phyloP scores from a whole-genome alignment of 2,329 filamentous ascomycete species.

The Aspergillus cejpii region DNA sequence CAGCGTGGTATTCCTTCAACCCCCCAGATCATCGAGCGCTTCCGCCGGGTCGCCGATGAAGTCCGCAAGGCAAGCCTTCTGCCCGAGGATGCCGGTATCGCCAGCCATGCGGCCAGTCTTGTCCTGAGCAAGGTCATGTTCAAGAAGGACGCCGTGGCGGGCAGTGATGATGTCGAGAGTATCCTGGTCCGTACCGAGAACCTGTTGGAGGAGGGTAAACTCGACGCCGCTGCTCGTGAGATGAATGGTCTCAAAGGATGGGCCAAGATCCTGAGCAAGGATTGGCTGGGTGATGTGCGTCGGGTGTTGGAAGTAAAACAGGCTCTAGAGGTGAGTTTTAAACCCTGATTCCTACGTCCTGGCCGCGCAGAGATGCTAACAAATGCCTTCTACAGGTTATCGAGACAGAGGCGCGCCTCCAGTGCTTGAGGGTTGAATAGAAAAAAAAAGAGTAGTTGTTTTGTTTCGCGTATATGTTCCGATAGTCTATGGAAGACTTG shows the following conservation, averaged over 20 bases:
- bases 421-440: conserved; percentile 77
- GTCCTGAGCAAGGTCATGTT: conserved; percentile 91
- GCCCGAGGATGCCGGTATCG: conserved; percentile 88
- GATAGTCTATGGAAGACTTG: conserved; percentile 30
- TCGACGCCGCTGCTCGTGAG: conserved; percentile 86
- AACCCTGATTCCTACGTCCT: conserved; percentile 19
- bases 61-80: conserved; percentile 90
- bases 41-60: conserved; percentile 84
- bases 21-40: conserved; percentile 85
- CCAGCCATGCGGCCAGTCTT: conserved; percentile 84
- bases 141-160: conserved; percentile 80
- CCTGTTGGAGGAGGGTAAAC: conserved; percentile 81
- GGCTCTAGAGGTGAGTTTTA: conserved; percentile 89
- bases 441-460: conserved; percentile 23
- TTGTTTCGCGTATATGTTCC: conserved; percentile 29
- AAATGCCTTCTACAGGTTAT: conserved; percentile 57
- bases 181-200: conserved; percentile 84
- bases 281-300: conserved; percentile 87
- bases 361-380: conserved; percentile 12
- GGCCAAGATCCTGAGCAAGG: conserved; percentile 89
- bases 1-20: conserved; percentile 81
- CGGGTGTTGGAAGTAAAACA: conserved; percentile 92
- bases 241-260: conserved; percentile 90
- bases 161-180: conserved; percentile 86
- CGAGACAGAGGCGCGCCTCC: conserved; percentile 79